Evolutionary conservation across 352 stramenopile genomes (phyloP).

Genomic region (Phytopythium oedochilum): DNA sequence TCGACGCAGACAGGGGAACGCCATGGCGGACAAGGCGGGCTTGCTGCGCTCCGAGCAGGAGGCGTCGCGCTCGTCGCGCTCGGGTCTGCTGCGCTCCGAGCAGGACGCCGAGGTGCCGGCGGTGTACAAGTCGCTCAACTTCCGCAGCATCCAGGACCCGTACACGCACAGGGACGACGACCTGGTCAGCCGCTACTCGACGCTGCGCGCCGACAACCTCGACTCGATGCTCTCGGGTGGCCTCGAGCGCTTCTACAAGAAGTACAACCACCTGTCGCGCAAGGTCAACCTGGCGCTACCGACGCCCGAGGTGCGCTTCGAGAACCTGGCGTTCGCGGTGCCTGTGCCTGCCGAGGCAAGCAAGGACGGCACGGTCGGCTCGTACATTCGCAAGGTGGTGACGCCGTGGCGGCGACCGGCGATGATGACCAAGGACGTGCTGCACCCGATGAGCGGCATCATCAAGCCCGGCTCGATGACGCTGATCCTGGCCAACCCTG

Average conservation of each 20-base stretch:
- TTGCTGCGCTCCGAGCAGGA: conserved; percentile 3
- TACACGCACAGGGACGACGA: conserved; percentile 50
- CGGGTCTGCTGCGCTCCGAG: conserved; percentile 7
- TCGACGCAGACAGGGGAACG: neutral
- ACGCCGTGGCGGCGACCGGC: conserved; percentile 46
- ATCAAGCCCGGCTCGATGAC: conserved; percentile 47
- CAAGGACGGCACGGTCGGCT: conserved; percentile 47
- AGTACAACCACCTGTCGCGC: conserved; percentile 67
- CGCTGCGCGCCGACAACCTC: conserved; percentile 57
- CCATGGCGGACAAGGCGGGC: conserved; percentile 4
- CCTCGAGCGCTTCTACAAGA: conserved; percentile 78
- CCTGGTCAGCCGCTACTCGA: conserved; percentile 46
- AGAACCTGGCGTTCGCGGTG: conserved; percentile 59
- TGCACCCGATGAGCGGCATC: conserved; percentile 87
- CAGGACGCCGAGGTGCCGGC: conserved; percentile 33
- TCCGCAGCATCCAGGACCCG: conserved; percentile 65
- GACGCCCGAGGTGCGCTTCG: conserved; percentile 65
- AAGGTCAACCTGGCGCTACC: conserved; percentile 64
- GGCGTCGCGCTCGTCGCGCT: conserved; percentile 4
- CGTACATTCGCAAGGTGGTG: conserved; percentile 39
- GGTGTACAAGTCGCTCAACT: conserved; percentile 72
- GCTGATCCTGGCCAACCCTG: conserved; percentile 44
- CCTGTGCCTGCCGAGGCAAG: conserved; percentile 33
- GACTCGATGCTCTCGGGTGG: conserved; percentile 68
- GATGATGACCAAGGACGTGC: conserved; percentile 39